Evolutionary conservation across 495 filamentous ascomycete genomes (phyloP).

Genomic region (Schizothecium vesticola): DNA sequence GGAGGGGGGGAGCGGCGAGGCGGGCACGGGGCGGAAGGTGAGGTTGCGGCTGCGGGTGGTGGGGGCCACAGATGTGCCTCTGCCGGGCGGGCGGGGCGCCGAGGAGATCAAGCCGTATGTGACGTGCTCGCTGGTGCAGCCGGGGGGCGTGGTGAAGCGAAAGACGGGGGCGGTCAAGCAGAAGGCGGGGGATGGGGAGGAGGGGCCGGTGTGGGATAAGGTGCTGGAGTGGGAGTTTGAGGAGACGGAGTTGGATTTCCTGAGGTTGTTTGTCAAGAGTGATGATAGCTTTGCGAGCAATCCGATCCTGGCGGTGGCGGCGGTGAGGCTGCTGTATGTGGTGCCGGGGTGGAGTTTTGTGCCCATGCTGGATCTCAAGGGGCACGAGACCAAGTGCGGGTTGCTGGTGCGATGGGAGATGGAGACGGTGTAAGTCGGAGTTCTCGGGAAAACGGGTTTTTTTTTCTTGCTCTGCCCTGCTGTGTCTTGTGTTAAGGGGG

Average conservation of each 20-base stretch:
- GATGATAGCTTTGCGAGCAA: constrained; percentile 49
- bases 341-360: constrained; percentile 48
- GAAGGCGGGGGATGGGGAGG: constrained; percentile 8
- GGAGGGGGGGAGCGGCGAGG: constrained; percentile 38
- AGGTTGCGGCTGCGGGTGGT: constrained; percentile 39
- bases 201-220: constrained; percentile 49
- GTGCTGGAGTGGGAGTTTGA: constrained; percentile 51
- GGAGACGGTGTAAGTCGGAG: constrained; percentile 23
- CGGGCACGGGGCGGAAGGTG: constrained; percentile 30
- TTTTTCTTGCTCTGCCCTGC: neutral
- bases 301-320: constrained; percentile 42
- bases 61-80: constrained; percentile 46
- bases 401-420: constrained; percentile 48
- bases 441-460: neutral
- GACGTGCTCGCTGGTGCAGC: constrained; percentile 48
- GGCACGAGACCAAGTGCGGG: constrained; percentile 46
- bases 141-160: constrained; percentile 35
- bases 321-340: constrained; percentile 45
- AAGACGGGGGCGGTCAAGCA: constrained; percentile 37
- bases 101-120: constrained; percentile 46
- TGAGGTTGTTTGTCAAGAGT: constrained; percentile 49
- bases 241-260: constrained; percentile 48
- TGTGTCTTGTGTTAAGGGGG: no score
- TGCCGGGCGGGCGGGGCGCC: constrained; percentile 30
- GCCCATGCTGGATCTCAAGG: constrained; percentile 49